Percentiles rank a stretch among this genome's conserved stretches.
Conservation (phyloP, 2,329 filamentous ascomycete genomes). For the Colletotrichum liaoningense region DNA sequence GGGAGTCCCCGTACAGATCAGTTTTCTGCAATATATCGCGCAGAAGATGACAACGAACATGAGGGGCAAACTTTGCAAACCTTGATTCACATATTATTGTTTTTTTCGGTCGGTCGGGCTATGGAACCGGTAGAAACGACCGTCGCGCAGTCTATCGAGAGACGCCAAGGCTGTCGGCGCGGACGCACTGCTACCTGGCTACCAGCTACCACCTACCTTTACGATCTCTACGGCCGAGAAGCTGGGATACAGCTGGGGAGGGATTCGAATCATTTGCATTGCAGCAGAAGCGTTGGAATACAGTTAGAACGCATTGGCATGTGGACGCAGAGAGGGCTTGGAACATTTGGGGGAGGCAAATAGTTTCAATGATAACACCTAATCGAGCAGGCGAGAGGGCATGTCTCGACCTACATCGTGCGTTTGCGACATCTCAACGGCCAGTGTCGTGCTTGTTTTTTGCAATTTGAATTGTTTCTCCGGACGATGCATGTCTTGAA, state of each 20-base stretch:
- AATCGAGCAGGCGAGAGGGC: constrained; percentile 13
- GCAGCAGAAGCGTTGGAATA: constrained; percentile 15
- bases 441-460: constrained; percentile 8
- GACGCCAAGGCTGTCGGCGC: constrained; percentile 8
- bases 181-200: constrained; percentile 4
- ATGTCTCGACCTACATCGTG: constrained; percentile 21
- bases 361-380: constrained; percentile 22
- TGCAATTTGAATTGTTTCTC: not conserved
- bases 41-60: constrained; percentile 21
- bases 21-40: constrained; percentile 3
- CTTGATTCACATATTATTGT: not conserved
- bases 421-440: constrained; percentile 32
- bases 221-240: constrained; percentile 23
- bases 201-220: not conserved
- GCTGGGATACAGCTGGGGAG: constrained; percentile 1
- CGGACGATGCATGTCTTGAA: constrained; percentile 11
- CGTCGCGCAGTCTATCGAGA: not conserved
- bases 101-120: constrained; percentile 19
- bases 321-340: not conserved
- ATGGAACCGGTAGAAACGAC: not conserved
- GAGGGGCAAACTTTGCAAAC: constrained; percentile 6
- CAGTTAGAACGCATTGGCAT: not conserved
- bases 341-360: not conserved
- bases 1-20: not conserved
- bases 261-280: not conserved